Percentiles rank a stretch among this genome's conserved stretches.
Conservation (phyloP, 2,329 filamentous ascomycete genomes). For the Endothia cerciana region DNA sequence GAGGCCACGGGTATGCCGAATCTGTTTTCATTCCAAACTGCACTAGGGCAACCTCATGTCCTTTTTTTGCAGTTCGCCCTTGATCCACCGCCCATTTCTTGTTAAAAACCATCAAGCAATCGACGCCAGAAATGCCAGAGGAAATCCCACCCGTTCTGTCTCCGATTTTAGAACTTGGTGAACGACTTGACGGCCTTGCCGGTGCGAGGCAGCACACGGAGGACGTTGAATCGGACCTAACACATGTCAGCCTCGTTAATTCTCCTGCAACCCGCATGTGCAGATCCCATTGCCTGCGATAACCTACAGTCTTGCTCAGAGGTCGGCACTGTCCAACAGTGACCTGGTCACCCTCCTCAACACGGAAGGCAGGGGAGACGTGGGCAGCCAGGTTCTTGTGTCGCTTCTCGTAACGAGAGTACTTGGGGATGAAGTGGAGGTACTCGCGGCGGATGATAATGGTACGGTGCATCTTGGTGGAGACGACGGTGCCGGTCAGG, state of each 20-base stretch:
- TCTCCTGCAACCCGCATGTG: neutral
- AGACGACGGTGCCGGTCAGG: constrained; percentile 97
- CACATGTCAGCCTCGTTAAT: constrained; percentile 28
- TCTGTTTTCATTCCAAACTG: constrained; percentile 40
- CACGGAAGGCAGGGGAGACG: constrained; percentile 99
- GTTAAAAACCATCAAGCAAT: constrained; percentile 40
- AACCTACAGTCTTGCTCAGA: constrained; percentile 97
- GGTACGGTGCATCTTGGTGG: constrained; percentile 99
- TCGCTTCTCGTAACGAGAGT: constrained; percentile 99
- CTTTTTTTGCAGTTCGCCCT: constrained; percentile 35
- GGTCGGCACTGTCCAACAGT: constrained; percentile 99
- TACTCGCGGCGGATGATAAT: constrained; percentile 99
- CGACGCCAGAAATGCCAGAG: constrained; percentile 41
- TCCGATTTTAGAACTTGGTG: constrained; percentile 86
- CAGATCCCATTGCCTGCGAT: neutral
- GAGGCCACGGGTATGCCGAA: constrained; percentile 29
- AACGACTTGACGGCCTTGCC: constrained; percentile 98
- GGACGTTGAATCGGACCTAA: constrained; percentile 98
- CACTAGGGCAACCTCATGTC: constrained; percentile 39
- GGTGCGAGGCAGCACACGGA: constrained; percentile 95
- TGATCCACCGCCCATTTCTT: constrained; percentile 40
- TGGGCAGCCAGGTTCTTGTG: constrained; percentile 99
- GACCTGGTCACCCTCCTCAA: constrained; percentile 98
- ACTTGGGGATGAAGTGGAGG: constrained; percentile 99
- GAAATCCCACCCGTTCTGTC: constrained; percentile 33